Evolutionary conservation across 148 eudicot species (phyloP), one percentile per base, ranked within the genome.

Genomic region (Limonium bicolor): DNA sequence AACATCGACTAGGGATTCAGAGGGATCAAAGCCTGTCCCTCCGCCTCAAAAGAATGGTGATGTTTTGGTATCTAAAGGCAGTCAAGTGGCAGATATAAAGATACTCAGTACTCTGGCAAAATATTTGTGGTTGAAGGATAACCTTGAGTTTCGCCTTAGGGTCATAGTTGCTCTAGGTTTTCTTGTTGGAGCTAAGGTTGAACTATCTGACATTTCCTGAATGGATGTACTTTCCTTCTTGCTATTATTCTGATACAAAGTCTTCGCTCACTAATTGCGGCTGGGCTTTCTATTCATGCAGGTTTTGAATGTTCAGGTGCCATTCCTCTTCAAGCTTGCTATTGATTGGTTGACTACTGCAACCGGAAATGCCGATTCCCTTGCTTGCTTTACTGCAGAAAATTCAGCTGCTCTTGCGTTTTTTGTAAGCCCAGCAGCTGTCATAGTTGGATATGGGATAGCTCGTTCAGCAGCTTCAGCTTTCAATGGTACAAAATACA

Each of bases 261-360:
- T 3, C 15, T 48, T 31, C 17, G 27, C 28, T 2, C 7, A 27
- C 0, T 19, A 35, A 8, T 19, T 48, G 40, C 36, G 36, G 17
- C 22, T 56, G 33, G 18, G 24, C 52, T 63, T 57, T 53, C 24
- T 61, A 16, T 70, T 50, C 49, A n/a, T 86, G 77, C 63, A 88
- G 96, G 90, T 88, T 36, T 42, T 88, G 54, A 88, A 83, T 74
- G 96, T 88, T 62, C 94, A 82, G 57, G 96, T 88, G 56, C 96
- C 96, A 28, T 79, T 88, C 56, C 50, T 88, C 55, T 83, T 88
- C 65, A 88, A 88, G 61, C 86, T 83, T 35, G 90, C 94, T 12
- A 80, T 88, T 61, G 96, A 88, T 62, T 88, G 90, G 94, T 62
- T 88, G 52, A 68, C 94, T 26, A 63, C 80, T 18, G 80, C 90